Evolutionary conservation across 2,329 filamentous ascomycete species (phyloP), one percentile per base, ranked within the genome.

Genomic region (Phoma sp.): DNA sequence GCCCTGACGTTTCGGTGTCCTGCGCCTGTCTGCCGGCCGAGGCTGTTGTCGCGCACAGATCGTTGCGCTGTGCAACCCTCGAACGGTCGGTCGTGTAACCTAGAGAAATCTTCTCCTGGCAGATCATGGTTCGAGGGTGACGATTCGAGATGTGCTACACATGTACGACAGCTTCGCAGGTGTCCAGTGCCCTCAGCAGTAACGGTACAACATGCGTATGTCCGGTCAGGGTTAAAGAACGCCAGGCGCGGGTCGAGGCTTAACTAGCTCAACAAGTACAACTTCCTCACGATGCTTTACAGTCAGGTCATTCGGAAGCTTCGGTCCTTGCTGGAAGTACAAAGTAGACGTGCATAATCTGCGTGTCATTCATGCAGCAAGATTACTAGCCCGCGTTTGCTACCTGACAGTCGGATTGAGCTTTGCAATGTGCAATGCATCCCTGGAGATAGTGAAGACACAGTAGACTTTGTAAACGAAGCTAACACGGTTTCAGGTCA

Each of bases 1-100:
- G 52, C 14, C 17, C 48, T 65, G 52, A 61, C 60, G 58, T 65
- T 56, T 60, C 56, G 59, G 56, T 53, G 52, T 26, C 11, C 30
- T 17, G 47, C 47, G 38, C 47, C 32, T 42, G 38, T 37, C 54
- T 62, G 55, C 48, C 47, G 51, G 47, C 32, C 56, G 52, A 59
- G 38, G 57, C 43, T 48, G 42, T 37, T 53, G 57, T 38, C 26
- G 51, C 20, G 42, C 50, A 39, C 45, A 43, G 47, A 33, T 42
- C 47, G 37, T 36, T 53, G 42, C 21, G 55, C 33, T n/a, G 60
- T 65, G 53, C 48, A 29, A 65, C 60, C 52, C 30, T 28, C 11
- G 26, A 58, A 57, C 49, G 55, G 53, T 45, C 42, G n/a, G 43
- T 33, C 15, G 62, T 62, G 53, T 46, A 42, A 59, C 60, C 3